A percentile compares a stretch with the other conserved stretches of the same genome.
Evolutionary conservation across 306 rosid species (phyloP).

Genomic region (Pueraria montana): DNA sequence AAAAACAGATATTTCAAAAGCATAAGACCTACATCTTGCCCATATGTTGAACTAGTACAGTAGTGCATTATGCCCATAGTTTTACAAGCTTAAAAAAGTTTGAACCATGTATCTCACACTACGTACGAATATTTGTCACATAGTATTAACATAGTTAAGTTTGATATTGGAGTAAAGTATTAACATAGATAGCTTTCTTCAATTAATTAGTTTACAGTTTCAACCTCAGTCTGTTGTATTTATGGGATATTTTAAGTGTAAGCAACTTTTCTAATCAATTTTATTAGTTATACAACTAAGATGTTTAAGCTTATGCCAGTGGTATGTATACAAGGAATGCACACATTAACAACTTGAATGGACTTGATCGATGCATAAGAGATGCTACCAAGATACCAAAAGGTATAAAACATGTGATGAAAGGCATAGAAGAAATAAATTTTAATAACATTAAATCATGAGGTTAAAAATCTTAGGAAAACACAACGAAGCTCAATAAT

Average conservation of each 20-base stretch:
- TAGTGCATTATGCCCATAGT: neutral
- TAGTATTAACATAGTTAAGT: neutral
- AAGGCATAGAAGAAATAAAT: neutral
- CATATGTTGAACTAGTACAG: conserved; percentile 20
- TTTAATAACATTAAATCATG: neutral
- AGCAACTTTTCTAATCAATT: conserved; percentile 6
- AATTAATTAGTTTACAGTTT: conserved; percentile 9
- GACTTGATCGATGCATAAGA: neutral
- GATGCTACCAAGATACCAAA: conserved; percentile 31
- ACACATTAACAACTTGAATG: neutral
- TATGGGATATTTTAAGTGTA: neutral
- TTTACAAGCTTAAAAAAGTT: neutral
- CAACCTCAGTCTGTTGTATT: neutral
- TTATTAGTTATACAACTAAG: neutral
- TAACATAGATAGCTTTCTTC: conserved; percentile 25
- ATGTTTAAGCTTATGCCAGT: conserved; percentile 20
- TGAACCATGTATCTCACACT: neutral
- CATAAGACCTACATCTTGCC: conserved; percentile 33
- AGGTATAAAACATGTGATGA: neutral
- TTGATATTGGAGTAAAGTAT: conserved; percentile 1
- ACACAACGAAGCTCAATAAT: conserved; percentile 14
- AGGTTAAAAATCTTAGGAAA: conserved; percentile 6
- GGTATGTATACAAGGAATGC: neutral
- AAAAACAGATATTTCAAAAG: conserved; percentile 21
- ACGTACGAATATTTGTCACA: conserved; percentile 8